These are phyloP conservation scores for Fusarium pseudograminearum DNA, from an alignment of 2,329 filamentous ascomycete species.

Conservation along the genomic window DNA sequence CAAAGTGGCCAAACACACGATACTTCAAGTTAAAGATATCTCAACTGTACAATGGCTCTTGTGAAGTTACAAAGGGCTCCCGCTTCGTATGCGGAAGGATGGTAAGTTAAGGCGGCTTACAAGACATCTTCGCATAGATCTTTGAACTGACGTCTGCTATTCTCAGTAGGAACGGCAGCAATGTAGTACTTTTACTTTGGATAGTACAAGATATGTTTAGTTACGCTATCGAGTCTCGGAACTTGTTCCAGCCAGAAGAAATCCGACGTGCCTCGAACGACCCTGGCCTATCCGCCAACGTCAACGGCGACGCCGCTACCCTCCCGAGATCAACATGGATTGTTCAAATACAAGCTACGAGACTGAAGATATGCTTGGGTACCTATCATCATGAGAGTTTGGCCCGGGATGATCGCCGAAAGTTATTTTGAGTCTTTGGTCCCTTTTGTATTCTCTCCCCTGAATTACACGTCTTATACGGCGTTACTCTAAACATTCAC, in stretches of 20 bases:
- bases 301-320: too few species aligned
- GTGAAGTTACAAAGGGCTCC: background rate
- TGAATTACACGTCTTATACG: background rate
- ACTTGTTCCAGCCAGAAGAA: background rate
- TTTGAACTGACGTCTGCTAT: background rate
- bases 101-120: background rate
- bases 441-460: background rate
- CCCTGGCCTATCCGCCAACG: background rate
- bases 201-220: background rate
- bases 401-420: background rate
- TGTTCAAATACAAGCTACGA: background rate
- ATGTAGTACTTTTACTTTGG: background rate
- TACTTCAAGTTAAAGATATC: background rate
- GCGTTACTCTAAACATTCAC: background rate
- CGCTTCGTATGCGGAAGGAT: background rate
- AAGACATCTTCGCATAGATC: too few species aligned
- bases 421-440: background rate
- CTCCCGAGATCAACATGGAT: background rate
- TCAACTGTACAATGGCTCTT: background rate
- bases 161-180: background rate
- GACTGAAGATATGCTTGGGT: background rate
- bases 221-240: background rate
- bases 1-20: background rate
- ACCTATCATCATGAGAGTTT: background rate
- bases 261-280: too few species aligned